phyloP scores from a whole-genome alignment of 108 stramenopile genomes.

The Aurantiochytrium sp. region DNA sequence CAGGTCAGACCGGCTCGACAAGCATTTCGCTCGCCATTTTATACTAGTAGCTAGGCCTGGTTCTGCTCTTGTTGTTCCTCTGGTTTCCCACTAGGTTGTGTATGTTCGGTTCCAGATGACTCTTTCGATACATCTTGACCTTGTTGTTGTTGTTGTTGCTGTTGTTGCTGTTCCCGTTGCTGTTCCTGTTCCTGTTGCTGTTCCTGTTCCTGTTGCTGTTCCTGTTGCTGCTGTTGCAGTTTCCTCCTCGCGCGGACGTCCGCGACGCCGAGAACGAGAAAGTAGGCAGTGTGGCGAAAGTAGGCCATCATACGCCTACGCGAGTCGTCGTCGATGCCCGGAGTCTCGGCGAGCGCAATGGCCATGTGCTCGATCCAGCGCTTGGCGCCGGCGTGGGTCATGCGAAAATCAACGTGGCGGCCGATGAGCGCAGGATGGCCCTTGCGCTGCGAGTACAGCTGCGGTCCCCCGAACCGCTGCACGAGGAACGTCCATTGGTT shows the following conservation, averaged over 20 bases:
- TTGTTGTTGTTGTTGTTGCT: no score
- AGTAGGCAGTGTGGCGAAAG: conserved; percentile 36
- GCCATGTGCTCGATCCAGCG: conserved; percentile 39
- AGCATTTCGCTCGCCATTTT: no score
- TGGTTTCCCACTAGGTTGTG: no score
- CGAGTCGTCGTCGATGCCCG: conserved; percentile 27
- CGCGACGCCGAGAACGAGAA: conserved; percentile 29
- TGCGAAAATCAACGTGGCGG: conserved; percentile 28
- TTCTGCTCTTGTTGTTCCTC: no score
- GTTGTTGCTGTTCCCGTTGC: no score
- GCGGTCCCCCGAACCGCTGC: conserved; percentile 29
- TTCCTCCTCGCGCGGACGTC: not conserved
- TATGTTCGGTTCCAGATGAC: no score
- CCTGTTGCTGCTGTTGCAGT: not conserved
- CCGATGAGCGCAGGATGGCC: conserved; percentile 28
- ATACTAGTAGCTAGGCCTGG: no score
- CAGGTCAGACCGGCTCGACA: no score
- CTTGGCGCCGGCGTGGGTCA: conserved; percentile 28
- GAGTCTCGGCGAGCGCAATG: not conserved
- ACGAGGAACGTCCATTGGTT: conserved; percentile 34
- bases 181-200: no score
- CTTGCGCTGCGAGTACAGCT: conserved; percentile 28
- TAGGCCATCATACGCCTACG: conserved; percentile 23
- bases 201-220: not conserved
- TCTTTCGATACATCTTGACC: no score